A percentile compares a stretch with the other conserved stretches of the same genome.
Evolutionary conservation across 2,329 filamentous ascomycete species (phyloP).

Genomic region (Phialophora chinensis): DNA sequence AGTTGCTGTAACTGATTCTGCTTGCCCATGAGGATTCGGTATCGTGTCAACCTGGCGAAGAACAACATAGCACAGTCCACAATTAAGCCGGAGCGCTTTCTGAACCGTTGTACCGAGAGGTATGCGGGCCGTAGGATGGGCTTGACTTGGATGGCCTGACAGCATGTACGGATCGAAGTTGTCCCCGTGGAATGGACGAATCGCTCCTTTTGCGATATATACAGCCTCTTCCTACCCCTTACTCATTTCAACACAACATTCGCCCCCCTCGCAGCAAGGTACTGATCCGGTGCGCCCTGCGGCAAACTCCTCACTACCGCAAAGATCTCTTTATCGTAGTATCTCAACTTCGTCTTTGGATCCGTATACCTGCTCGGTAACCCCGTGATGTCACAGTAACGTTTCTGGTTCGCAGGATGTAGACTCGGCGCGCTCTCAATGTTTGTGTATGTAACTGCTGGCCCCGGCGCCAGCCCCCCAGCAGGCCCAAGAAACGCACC

Average conservation of each 20-base stretch:
- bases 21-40: conserved; percentile 75
- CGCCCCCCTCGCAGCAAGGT: conserved; percentile 85
- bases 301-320: conserved; percentile 77
- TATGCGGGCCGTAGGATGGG: conserved; percentile 81
- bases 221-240: not conserved
- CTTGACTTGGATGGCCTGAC: conserved; percentile 96
- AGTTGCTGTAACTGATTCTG: conserved; percentile 64
- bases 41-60: conserved; percentile 79
- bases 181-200: not conserved
- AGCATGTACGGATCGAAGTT: conserved; percentile 44
- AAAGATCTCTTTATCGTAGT: conserved; percentile 93
- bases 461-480: conserved; percentile 52
- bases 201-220: conserved; percentile 3
- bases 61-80: conserved; percentile 69
- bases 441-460: conserved; percentile 88
- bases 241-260: conserved; percentile 88
- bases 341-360: conserved; percentile 90
- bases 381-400: conserved; percentile 96
- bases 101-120: conserved; percentile 81
- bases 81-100: conserved; percentile 99
- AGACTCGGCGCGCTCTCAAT: conserved; percentile 93
- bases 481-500: conserved; percentile 20
- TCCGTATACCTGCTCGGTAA: conserved; percentile 90
- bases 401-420: conserved; percentile 75
- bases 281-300: conserved; percentile 83